Conservation (phyloP, 768 basidiomycete species). For the Mycena haematopus region DNA sequence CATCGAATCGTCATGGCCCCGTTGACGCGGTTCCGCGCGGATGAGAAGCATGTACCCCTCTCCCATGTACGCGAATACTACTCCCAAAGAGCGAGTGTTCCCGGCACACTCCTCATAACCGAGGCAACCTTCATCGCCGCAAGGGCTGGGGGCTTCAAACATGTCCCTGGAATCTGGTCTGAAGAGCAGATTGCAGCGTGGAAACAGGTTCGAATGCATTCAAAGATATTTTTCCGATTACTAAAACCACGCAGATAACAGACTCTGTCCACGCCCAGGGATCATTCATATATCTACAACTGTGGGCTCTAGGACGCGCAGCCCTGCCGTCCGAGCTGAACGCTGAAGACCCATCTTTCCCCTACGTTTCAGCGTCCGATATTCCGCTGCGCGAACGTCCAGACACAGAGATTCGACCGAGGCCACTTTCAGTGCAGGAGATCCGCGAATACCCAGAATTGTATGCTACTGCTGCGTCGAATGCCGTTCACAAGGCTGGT, state of each 20-base stretch:
- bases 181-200: constrained; percentile 63
- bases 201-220: constrained; percentile 52
- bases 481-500: constrained; percentile 54
- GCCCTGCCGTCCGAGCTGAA: constrained; percentile 42
- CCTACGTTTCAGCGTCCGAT: constrained; percentile 43
- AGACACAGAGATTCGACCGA: constrained; percentile 36
- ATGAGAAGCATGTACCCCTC: constrained; percentile 26
- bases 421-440: constrained; percentile 52
- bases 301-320: constrained; percentile 62
- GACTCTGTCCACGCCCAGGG: constrained; percentile 60
- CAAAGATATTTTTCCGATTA: not conserved
- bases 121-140: constrained; percentile 63
- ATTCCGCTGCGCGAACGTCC: constrained; percentile 32
- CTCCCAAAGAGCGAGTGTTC: constrained; percentile 49
- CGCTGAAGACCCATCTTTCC: constrained; percentile 42
- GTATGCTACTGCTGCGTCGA: constrained; percentile 48
- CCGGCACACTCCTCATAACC: constrained; percentile 62
- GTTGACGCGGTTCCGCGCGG: constrained; percentile 46
- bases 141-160: constrained; percentile 52
- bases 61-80: constrained; percentile 52
- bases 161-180: constrained; percentile 70
- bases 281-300: constrained; percentile 58
- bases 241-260: constrained; percentile 47
- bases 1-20: constrained; percentile 65
- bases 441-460: constrained; percentile 56